Evolutionary conservation across 179 eudicot genomes (phyloP), one percentile per base, ranked within the genome.

Genomic region (Beta lomatogona): DNA sequence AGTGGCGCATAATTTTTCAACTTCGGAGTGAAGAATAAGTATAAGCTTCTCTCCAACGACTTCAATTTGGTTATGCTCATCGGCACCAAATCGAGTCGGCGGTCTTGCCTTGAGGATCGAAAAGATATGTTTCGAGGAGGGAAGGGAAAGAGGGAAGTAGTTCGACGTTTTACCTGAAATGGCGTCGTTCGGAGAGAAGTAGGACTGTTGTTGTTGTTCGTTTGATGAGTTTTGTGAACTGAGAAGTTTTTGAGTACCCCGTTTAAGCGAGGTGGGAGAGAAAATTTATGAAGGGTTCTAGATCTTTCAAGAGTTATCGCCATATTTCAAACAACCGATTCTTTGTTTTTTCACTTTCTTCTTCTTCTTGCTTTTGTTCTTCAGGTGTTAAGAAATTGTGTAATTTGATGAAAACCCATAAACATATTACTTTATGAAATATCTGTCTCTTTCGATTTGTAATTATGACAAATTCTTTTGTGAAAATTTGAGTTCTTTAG

Each of bases 1-100:
- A 16, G 72, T 70, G 75, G 83, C 78, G 64, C 86, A 83, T 64
- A 89, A 79, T 75, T 80, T 71, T 21, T 87, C 91, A 55, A 88
- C 90, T 55, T 85, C 89, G 15, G 81, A 80, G 15, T 86, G 86
- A 50, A 90, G 85, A 84, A 89, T 89, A 65, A 78, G 19, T 76
- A 90, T 82, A 69, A 90, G 88, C 82, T 85, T 87, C 78, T 86
- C 85, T 3, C 88, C 67, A 10, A 90, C 58, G 31, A 68, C 87
- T 1, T 86, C 89, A 77, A 89, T 87, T 53, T 77, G 70, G 22
- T 76, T 78, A 5, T 71, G 75, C 55, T 45, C 74, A 22, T 74
- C 65, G 3, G 41, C 41, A 36, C 59, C 31, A 53, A 22, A 54
- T 61, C 53, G 84, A 70, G 41, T 36, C 0, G 3, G 41, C 2